Evolutionary conservation across 2,329 filamentous ascomycete species (phyloP).

Genomic region (Claviceps spartinae): DNA sequence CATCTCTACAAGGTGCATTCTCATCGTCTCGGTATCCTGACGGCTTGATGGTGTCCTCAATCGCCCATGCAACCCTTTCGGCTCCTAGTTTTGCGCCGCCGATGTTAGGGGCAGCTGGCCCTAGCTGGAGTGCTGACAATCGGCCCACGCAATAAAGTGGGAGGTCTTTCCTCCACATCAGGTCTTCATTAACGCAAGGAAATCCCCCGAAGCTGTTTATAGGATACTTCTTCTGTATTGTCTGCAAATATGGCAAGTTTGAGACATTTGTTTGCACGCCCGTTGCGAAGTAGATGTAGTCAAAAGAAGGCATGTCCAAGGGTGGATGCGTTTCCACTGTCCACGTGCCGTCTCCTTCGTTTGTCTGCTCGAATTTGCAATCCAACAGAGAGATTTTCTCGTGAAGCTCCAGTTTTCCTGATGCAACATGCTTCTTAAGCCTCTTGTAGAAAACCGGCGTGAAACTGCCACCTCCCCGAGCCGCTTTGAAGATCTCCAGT

Average conservation of each 20-base stretch:
- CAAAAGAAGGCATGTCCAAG: constrained; percentile 39
- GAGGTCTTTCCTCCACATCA: constrained; percentile 62
- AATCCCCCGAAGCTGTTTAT: constrained; percentile 51
- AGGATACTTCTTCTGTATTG: constrained; percentile 44
- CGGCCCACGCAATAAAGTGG: constrained; percentile 60
- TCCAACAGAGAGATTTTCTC: constrained; percentile 42
- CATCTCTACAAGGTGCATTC: not conserved
- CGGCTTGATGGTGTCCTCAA: constrained; percentile 38
- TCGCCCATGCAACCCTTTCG: constrained; percentile 58
- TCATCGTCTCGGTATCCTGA: constrained; percentile 6
- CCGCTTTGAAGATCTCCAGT: constrained; percentile 48
- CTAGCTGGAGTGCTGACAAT: constrained; percentile 53
- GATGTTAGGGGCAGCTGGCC: constrained; percentile 60
- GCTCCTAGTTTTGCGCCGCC: constrained; percentile 61
- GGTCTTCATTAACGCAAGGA: constrained; percentile 60
- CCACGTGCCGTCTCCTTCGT: constrained; percentile 20
- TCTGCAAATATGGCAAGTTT: constrained; percentile 46
- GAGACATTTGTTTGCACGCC: constrained; percentile 52
- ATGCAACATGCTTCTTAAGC: constrained; percentile 44
- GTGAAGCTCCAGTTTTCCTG: constrained; percentile 39
- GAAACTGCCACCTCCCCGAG: constrained; percentile 64
- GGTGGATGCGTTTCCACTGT: constrained; percentile 38
- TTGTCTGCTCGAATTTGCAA: constrained; percentile 33
- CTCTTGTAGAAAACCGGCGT: constrained; percentile 54
- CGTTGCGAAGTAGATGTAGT: constrained; percentile 67